phyloP scores from a whole-genome alignment of 441 rosid species.

The Brassica balearica region DNA sequence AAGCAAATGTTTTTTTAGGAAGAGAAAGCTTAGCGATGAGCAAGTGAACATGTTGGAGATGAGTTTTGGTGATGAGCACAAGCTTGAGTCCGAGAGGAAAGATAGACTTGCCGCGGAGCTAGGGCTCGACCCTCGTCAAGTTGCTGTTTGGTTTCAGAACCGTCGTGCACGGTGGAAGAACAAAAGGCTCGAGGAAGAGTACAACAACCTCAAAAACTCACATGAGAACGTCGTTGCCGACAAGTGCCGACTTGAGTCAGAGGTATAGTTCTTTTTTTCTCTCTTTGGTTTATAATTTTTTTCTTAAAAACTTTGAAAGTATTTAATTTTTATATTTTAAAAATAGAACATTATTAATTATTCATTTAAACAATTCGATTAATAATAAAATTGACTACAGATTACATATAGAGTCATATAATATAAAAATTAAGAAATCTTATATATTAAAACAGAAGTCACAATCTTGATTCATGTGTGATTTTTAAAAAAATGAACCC shows the following conservation, averaged over 20 bases:
- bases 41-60: conserved; percentile 67
- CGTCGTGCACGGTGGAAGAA: conserved; percentile 79
- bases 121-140: conserved; percentile 82
- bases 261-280: conserved; percentile 50
- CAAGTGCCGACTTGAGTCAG: conserved; percentile 73
- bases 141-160: conserved; percentile 91
- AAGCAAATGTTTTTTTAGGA: conserved; percentile 44
- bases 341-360: too few relatives aligned
- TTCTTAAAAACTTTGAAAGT: too few relatives aligned
- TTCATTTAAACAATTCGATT: too few relatives aligned
- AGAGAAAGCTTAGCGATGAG: conserved; percentile 68
- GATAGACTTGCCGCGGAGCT: conserved; percentile 70
- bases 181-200: conserved; percentile 82
- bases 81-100: conserved; percentile 78
- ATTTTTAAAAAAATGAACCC: too few relatives aligned
- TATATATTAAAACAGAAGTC: too few relatives aligned
- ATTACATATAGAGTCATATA: too few relatives aligned
- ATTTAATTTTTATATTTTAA: too few relatives aligned
- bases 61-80: conserved; percentile 68
- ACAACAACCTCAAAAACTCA: conserved; percentile 52
- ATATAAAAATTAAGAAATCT: too few relatives aligned
- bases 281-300: too few relatives aligned
- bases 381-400: too few relatives aligned
- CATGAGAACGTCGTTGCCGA: conserved; percentile 61
- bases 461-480: too few relatives aligned